These are phyloP conservation scores for Westerdykella aurantiaca DNA, from an alignment of 2,329 filamentous ascomycete species.

Conservation along the genomic window DNA sequence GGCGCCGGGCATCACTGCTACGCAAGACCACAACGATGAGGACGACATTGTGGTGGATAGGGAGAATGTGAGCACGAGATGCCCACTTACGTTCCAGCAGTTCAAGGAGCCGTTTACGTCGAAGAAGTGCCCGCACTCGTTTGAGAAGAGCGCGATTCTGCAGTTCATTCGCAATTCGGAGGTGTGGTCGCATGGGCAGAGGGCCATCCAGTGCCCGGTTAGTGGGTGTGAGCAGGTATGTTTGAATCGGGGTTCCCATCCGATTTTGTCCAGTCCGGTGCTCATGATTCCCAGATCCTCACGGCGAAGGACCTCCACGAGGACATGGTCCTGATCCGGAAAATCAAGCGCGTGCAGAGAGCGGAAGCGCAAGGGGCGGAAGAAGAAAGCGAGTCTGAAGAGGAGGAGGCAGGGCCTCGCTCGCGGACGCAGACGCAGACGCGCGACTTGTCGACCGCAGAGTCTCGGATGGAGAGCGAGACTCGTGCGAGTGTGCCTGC, in stretches of 20 bases:
- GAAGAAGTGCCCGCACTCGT: constrained; percentile 63
- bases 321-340: constrained; percentile 31
- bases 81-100: constrained; percentile 60
- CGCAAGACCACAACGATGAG: constrained; percentile 46
- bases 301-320: constrained; percentile 22
- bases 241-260: neutral
- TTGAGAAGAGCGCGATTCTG: constrained; percentile 60
- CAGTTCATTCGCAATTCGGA: constrained; percentile 43
- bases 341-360: constrained; percentile 33
- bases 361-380: constrained; percentile 16
- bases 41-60: constrained; percentile 61
- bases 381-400: constrained; percentile 25
- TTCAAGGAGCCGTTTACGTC: constrained; percentile 64
- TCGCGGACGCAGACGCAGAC: neutral
- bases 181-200: constrained; percentile 14
- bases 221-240: constrained; percentile 54
- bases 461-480: neutral
- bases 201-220: constrained; percentile 55
- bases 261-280: neutral
- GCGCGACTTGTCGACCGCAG: neutral
- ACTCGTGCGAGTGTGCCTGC: constrained; percentile 2
- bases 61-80: constrained; percentile 60
- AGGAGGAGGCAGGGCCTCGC: constrained; percentile 9
- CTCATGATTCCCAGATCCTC: constrained; percentile 23
- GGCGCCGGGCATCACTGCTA: constrained; percentile 37